Evolutionary conservation across 202 grass and related monocot genomes (phyloP).

Genomic region (Miscanthus sacchariflorus): DNA sequence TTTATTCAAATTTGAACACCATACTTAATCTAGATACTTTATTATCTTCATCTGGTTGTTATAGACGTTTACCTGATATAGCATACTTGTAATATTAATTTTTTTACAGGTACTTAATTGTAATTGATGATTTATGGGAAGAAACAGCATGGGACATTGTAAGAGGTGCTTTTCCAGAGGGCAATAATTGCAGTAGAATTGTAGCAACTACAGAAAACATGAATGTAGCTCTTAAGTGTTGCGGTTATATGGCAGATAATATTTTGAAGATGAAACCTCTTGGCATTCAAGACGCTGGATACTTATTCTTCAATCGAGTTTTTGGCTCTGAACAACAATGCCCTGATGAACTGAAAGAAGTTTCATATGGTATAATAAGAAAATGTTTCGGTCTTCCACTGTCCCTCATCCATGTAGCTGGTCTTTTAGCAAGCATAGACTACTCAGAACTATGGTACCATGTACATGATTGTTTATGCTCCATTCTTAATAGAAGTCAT

Average conservation of each 20-base stretch:
- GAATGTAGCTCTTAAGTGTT: background rate
- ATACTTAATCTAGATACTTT: too few relatives aligned
- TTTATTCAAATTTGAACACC: too few relatives aligned
- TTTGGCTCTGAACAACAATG: background rate
- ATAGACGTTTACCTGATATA: too few relatives aligned
- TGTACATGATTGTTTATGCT: background rate
- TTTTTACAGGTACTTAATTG: background rate
- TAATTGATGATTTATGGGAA: conserved; percentile 13
- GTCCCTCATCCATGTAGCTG: conserved; percentile 1
- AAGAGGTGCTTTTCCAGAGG: background rate
- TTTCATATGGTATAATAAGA: background rate
- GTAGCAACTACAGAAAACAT: conserved; percentile 8
- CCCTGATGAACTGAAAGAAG: background rate
- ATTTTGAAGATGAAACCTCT: background rate
- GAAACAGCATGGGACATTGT: conserved; percentile 1
- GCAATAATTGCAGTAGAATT: conserved; percentile 2
- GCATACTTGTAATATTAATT: background rate
- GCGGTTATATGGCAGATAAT: background rate
- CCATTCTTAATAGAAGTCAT: background rate
- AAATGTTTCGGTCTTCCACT: background rate
- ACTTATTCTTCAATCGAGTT: background rate
- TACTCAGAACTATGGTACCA: background rate
- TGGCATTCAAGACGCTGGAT: background rate
- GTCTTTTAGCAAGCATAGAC: conserved; percentile 6
- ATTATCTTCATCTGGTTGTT: too few relatives aligned